Evolutionary conservation across 1,284 basidiomycete species (phyloP).

Genomic region (Agaricales sp.): DNA sequence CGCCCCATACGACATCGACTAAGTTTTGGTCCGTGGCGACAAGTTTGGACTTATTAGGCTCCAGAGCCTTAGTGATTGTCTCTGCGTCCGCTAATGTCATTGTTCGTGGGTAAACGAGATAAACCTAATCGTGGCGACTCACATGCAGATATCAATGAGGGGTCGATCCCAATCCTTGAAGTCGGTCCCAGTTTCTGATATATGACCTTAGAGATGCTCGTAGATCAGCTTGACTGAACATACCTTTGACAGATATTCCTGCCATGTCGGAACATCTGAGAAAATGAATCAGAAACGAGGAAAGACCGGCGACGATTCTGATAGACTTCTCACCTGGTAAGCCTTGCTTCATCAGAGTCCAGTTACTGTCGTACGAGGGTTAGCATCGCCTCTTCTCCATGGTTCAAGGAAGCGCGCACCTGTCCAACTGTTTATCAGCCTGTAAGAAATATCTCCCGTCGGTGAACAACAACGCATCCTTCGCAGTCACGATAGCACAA

Average conservation of each 20-base stretch:
- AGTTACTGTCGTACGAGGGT: constrained; percentile 44
- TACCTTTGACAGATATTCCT: constrained; percentile 73
- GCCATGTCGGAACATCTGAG: constrained; percentile 83
- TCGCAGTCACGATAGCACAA: constrained; percentile 69
- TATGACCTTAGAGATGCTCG: constrained; percentile 4
- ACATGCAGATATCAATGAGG: constrained; percentile 65
- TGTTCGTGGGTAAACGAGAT: constrained; percentile 6
- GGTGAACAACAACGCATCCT: constrained; percentile 75
- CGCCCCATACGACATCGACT: constrained; percentile 76
- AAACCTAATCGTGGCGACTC: constrained; percentile 14
- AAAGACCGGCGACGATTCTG: neutral
- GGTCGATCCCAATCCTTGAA: constrained; percentile 74
- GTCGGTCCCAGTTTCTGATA: constrained; percentile 50
- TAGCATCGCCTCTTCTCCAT: neutral
- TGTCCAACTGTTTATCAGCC: constrained; percentile 82
- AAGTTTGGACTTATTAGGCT: constrained; percentile 42
- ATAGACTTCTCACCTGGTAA: constrained; percentile 42
- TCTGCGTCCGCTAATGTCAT: constrained; percentile 44
- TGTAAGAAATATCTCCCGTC: constrained; percentile 94
- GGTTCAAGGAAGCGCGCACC: constrained; percentile 29
- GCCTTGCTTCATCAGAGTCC: constrained; percentile 91
- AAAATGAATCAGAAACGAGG: neutral
- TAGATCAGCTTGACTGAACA: constrained; percentile 5
- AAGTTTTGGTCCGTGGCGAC: constrained; percentile 64
- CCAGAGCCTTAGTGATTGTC: constrained; percentile 41